Base-by-base conservation (phyloP, 2,329 filamentous ascomycete species). In the Fusarium sp. region DNA sequence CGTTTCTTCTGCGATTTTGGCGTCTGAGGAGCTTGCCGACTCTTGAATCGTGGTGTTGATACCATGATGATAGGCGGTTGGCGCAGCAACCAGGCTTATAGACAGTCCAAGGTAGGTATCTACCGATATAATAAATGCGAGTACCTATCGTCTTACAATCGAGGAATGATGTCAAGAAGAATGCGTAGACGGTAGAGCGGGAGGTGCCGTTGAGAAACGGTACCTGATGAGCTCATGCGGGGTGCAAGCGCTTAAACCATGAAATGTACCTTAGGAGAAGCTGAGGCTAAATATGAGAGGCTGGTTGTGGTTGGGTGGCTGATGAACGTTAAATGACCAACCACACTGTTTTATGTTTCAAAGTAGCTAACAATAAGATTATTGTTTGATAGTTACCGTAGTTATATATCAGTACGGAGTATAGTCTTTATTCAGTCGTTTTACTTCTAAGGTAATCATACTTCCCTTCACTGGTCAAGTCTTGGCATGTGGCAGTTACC, bases 1-100 rank as follows among this genome's bases (percentile, higher is more conserved):
- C 76, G 74, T 51, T 76, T 77, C 66, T 74, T 78, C 11, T 69
- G 51, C 7, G 78, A 71, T 54, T 15, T 58, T 1, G 76, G 72
- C 20, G 72, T 74, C 37, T 67, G 51, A 3, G 74, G 63, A n/a
- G 48, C 43, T 44, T 59, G 59, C 10, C 44, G 56, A n/a, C 35
- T 51, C 39, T 47, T 59, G n/a, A 55, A 46, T n/a, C 51, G 53
- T 20, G 69, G 67, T 30, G 70, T 71, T 13, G 67, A 47, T 23
- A 46, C 41, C 70, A 72, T 71, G 23, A 40, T 51, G 20, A 23
- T 20, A 17, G 17, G 43, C 22, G 7, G 60, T 65, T 65, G 53
- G 25, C 30, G 43, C 33, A 35, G 43, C 23, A 56, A 54, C 44
- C 19, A 20, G 14, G 4, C 9, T 25, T 53, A 35, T 15, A 45